Base-by-base conservation (phyloP, 139 green algal genomes). In the Picochlorum costavermella region DNA sequence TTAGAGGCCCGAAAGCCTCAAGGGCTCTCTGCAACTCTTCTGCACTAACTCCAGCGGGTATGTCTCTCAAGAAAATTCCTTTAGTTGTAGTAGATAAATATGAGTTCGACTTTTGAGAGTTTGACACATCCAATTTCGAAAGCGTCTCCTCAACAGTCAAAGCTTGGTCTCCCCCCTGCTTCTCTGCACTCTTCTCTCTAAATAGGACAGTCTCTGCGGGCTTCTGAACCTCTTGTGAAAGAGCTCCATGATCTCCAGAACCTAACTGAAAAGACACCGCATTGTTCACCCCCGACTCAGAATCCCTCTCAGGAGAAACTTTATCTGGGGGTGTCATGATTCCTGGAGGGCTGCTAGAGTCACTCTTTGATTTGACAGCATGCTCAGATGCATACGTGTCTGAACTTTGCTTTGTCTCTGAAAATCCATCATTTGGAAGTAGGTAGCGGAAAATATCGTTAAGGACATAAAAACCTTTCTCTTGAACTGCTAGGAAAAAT, bases 401-500 rank as follows among this genome's bases (percentile, higher is more conserved):
- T 55, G n/a, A 23, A 1, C 8, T 10, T 20, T 26, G 48, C 14
- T 26, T 20, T 55, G n/a, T 20, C 5, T 26, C 17, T 55, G n/a
- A 23, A 10, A 55, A 55, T 26, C 12, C 17, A 23, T 55, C 48
- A 55, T 14, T 16, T 36, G 44, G 62, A 23, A 69, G 33, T 5
- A 86, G 61, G 62, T 81, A 91, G 37, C 86, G 81, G 40, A 96
- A 82, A 4, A 95, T 81, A 72, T 96, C 89, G 61, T 96, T 96
- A 9, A 95, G 80, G 4, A 96, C 90, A 64, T 79, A 96, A 72
- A 85, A 96, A 9, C 89, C 89, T 50, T 86, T 88, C 37, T 94
- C 86, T 71, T 95, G 90, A 1, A 79, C 71, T 0, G 89, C 89
- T 36, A 96, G 70, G 75, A 96, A 96, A 69, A 96, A 96, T 61